phyloP scores from a whole-genome alignment of 768 basidiomycete species.

The Phlebiopsis flavidoalba region DNA sequence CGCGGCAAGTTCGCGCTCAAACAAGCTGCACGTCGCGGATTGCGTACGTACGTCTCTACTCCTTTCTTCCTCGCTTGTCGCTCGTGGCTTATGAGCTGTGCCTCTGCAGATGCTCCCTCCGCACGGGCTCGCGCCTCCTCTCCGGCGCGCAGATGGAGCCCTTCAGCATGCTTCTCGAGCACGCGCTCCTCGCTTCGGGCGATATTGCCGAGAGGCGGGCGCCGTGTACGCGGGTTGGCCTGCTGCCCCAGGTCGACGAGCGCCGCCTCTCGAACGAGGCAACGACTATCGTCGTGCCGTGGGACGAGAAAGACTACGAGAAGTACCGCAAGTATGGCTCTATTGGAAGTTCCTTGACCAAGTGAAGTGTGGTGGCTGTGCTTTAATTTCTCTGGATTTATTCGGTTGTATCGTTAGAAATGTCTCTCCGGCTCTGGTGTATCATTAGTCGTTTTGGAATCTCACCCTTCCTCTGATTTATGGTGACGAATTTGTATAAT shows the following conservation, averaged over 20 bases:
- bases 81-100: not conserved
- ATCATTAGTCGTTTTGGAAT: too few relatives aligned
- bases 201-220: constrained; percentile 41
- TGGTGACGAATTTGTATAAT: too few relatives aligned
- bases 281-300: not conserved
- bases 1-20: constrained; percentile 40
- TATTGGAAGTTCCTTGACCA: too few relatives aligned
- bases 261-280: not conserved
- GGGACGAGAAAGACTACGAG: not conserved
- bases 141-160: constrained; percentile 49
- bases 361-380: too few relatives aligned
- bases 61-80: not conserved
- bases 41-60: constrained; percentile 16
- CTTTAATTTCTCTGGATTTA: too few relatives aligned
- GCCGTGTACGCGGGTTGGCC: constrained; percentile 41
- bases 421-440: too few relatives aligned
- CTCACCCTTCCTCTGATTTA: too few relatives aligned
- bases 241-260: constrained; percentile 26
- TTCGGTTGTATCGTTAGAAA: too few relatives aligned
- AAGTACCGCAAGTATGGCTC: not conserved
- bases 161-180: constrained; percentile 43
- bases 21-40: constrained; percentile 35
- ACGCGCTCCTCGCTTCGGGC: constrained; percentile 41
- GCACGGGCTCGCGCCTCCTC: constrained; percentile 40
- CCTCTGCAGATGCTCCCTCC: constrained; percentile 33